Evolutionary conservation across 73 alveolate genomes (phyloP), one percentile per base, ranked within the genome.

Genomic region (Tetrahymena elliotti): DNA sequence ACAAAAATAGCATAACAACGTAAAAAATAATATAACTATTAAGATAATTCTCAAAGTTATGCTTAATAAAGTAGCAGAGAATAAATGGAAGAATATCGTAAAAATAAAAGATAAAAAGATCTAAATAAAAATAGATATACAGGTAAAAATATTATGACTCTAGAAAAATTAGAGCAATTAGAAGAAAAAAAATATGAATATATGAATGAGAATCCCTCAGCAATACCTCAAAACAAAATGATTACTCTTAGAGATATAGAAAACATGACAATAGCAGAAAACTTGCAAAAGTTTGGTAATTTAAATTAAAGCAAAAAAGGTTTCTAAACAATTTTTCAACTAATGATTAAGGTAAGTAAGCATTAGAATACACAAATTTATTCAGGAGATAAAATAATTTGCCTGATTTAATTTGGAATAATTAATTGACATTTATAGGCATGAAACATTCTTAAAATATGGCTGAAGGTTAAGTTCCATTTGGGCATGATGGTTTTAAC

Each of bases 401-500:
- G 93, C 98, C 98, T 35, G 97, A 97, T 8, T 96, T 98, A 33
- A 88, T 95, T 52, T 98, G 99, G 99, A 97, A 98, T 96, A 97
- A 98, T 93, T 93, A 94, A 27, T 96, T 98, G 18, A 97, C 97
- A 96, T 97, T 96, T 53, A 97, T 98, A 52, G 99, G 98, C 31
- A 93, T 94, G 96, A 98, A 96, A 68, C 99, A 98, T 93, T 97
- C 99, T 93, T 97, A 96, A 94, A 96, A 98, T 95, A 98, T 98
- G 99, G 99, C 98, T 24, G 98, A 98, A 92, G 99, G 99, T 41
- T 95, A 83, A 88, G 99, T 97, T 11, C 99, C 99, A 22, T 96
- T 98, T 93, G 99, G 99, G 12, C 99, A 98, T 95, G 97, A 98
- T 31, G 99, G 99, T 22, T 98, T 98, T 93, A 93, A 98, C 36